Base-by-base conservation (phyloP, 2,329 filamentous ascomycete genomes). In the Magnaporthiopsis rhizophila region DNA sequence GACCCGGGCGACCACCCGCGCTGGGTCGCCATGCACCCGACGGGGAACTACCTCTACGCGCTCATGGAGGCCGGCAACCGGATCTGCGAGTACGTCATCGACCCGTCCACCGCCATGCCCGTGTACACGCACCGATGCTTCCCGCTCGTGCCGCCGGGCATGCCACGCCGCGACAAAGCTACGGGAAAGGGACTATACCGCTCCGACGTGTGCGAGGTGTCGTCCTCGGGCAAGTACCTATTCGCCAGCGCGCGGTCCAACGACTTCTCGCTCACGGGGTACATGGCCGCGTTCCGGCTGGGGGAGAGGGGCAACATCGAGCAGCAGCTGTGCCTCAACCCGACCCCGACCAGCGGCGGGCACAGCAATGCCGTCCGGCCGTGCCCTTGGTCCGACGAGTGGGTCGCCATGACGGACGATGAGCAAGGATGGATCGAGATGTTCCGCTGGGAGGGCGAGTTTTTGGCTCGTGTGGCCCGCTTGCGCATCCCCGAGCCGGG, bases 11-110 rank as follows among this genome's bases (percentile, higher is more conserved):
- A 96, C 75, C 92, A 95, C 74, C 92, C 92, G 21, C 86, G 92
- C 71, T 96, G 92, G 92, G 90, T 96, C 18, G 91, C 91, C 69
- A 88, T 96, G 73, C 90, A 94, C 74, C 88, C 89, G 3, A 84
- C 84, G 1, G 91, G 90, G 26, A 84, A 87, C 65, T 92, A 92
- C 75, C 82, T 96, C 65, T 96, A 96, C 77, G 91, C 85, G 9
- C 81, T 96, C 69, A 96, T 95, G 90, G 92, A 96, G 77, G 89
- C 88, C n/a, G 91, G 91, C 64, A 96, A 96, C 78, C 82, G 89
- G 62, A 78, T 96, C 65, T 91, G 86, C 74, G 89, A 92, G 70
- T 96, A 95, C 76, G 83, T 90, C 68, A 86, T 96, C 75, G 89
- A 95, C 74, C 84, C 87, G 64, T 74, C 80, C 59, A 91, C 89